Evolutionary conservation across 257 asterid species (phyloP).

Genomic region (Fraxinus excelsior): DNA sequence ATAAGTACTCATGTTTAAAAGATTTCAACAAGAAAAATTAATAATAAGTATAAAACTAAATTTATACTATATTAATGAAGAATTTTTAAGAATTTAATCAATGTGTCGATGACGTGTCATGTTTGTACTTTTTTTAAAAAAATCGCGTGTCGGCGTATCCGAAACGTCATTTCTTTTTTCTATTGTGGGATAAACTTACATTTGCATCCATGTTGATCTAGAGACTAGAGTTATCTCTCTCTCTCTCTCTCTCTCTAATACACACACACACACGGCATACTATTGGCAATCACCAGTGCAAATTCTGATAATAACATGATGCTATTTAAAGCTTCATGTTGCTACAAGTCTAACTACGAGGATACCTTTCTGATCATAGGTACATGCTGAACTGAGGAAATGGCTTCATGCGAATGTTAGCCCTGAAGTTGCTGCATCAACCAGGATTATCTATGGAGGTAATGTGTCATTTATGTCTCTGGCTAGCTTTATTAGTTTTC

Average conservation of each 20-base stretch:
- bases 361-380: constrained; percentile 45
- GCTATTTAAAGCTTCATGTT: not conserved
- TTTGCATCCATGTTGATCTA: not conserved
- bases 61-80: no score
- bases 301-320: constrained; percentile 10
- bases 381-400: constrained; percentile 86
- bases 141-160: no score
- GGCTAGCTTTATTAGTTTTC: not conserved
- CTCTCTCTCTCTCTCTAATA: not conserved
- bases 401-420: constrained; percentile 78
- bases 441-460: constrained; percentile 99
- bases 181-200: not conserved
- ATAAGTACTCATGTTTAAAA: no score
- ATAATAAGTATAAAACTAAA: no score
- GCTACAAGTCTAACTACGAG: constrained; percentile 14
- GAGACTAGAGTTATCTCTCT: not conserved
- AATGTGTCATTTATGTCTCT: not conserved
- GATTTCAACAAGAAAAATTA: no score
- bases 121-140: no score
- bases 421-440: constrained; percentile 75
- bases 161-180: not conserved
- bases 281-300: not conserved
- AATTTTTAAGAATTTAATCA: no score
- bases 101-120: no score
- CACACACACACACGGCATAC: not conserved